A percentile compares a stretch with the other conserved stretches of the same genome.
Evolutionary conservation across 345 rosid species (phyloP).

Genomic region (Corchorus olitorius): DNA sequence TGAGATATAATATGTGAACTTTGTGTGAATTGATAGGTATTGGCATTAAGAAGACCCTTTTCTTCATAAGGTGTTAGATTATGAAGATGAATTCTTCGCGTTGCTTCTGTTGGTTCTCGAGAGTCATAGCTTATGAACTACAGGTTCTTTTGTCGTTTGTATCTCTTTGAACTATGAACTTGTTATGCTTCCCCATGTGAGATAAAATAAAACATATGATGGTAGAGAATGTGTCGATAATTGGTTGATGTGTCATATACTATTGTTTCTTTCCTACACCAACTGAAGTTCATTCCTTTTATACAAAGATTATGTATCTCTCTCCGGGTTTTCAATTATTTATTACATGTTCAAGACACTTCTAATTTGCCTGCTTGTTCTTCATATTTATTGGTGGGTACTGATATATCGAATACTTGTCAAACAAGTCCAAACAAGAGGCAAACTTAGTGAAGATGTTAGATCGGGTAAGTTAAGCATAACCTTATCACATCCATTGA

Average conservation of each 20-base stretch:
- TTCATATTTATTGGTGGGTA: constrained; percentile 94
- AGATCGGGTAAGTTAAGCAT: constrained; percentile 66
- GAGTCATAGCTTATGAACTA: constrained; percentile 88
- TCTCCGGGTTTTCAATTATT: no score
- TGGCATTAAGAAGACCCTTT: constrained; percentile 93
- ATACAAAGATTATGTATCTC: not conserved
- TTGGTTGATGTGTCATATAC: not conserved
- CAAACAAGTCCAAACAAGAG: constrained; percentile 76
- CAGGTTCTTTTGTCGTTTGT: constrained; percentile 54
- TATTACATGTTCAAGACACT: constrained; percentile 87
- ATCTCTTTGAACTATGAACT: not conserved
- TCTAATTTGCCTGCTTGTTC: constrained; percentile 67
- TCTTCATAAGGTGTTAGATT: constrained; percentile 85
- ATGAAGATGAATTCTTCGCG: constrained; percentile 93
- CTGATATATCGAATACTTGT: constrained; percentile 82
- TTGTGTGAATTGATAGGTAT: constrained; percentile 54
- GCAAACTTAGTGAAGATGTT: constrained; percentile 81
- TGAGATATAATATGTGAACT: not conserved
- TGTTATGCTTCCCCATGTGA: not conserved
- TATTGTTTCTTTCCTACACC: not conserved
- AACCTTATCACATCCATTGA: no score
- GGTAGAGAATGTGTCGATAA: not conserved
- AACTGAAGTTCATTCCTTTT: not conserved
- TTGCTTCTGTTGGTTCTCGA: constrained; percentile 88
- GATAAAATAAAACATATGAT: not conserved